Percentiles rank a stretch among this genome's conserved stretches.
Conservation (phyloP, 2,329 filamentous ascomycete species). For the Colletotrichum tropicicola region DNA sequence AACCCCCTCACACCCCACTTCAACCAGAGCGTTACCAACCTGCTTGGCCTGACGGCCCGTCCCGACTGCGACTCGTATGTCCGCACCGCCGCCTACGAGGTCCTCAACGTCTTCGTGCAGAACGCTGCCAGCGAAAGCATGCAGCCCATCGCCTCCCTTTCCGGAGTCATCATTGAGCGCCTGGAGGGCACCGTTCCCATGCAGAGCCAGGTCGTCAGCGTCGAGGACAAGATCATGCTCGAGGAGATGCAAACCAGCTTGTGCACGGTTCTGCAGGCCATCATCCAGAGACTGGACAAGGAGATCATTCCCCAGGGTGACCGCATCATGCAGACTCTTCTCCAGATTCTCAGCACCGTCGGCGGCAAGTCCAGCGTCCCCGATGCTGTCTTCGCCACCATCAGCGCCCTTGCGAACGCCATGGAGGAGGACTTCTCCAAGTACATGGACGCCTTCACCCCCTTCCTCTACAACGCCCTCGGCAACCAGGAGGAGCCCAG, state of each 20-base stretch:
- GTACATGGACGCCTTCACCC: constrained; percentile 96
- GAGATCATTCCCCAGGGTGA: constrained; percentile 92
- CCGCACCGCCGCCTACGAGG: constrained; percentile 95
- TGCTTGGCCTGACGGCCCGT: constrained; percentile 86
- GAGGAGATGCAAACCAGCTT: constrained; percentile 99
- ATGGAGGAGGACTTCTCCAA: constrained; percentile 93
- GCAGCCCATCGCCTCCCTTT: constrained; percentile 80
- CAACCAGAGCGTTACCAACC: constrained; percentile 86
- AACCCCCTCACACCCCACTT: constrained; percentile 94
- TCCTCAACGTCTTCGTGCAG: constrained; percentile 92
- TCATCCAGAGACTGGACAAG: constrained; percentile 89
- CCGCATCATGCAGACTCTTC: constrained; percentile 89
- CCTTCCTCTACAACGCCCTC: constrained; percentile 92
- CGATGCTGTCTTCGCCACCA: constrained; percentile 90
- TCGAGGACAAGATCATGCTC: constrained; percentile 94
- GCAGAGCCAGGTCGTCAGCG: constrained; percentile 92
- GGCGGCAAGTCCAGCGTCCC: constrained; percentile 92
- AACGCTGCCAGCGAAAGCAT: constrained; percentile 91
- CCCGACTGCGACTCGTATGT: constrained; percentile 86
- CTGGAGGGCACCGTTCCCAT: constrained; percentile 90
- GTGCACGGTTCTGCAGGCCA: constrained; percentile 88
- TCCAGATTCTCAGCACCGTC: constrained; percentile 81
- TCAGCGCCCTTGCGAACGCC: constrained; percentile 90
- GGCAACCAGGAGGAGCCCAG: constrained; percentile 95
- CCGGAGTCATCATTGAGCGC: constrained; percentile 88